These are phyloP conservation scores for Tilletia walkeri DNA, from an alignment of 1,284 basidiomycete species.

Conservation along the genomic window DNA sequence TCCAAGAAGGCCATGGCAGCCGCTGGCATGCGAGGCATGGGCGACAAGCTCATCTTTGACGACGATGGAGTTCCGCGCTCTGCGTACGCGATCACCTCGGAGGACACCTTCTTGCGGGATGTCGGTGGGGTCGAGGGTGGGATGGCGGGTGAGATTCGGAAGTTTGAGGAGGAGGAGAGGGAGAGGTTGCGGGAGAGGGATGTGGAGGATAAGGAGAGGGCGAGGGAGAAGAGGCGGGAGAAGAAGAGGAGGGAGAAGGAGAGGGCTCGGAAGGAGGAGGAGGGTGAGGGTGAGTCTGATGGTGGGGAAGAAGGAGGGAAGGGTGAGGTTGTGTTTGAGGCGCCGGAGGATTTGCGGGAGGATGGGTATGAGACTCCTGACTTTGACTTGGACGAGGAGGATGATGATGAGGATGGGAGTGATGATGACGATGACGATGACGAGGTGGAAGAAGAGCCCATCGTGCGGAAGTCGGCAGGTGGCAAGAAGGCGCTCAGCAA, in stretches of 20 bases:
- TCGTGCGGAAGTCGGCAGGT: neutral
- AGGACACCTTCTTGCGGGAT: conserved; percentile 65
- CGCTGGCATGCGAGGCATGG: conserved; percentile 78
- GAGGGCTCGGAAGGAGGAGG: conserved; percentile 67
- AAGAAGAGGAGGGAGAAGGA: conserved; percentile 76
- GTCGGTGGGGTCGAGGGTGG: conserved; percentile 63
- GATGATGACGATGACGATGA: conserved; percentile 26
- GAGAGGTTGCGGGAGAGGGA: conserved; percentile 80
- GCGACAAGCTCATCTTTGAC: conserved; percentile 78
- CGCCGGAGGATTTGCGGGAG: conserved; percentile 35
- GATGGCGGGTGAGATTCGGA: conserved; percentile 70
- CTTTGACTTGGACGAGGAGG: conserved; percentile 36
- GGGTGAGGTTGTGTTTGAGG: conserved; percentile 24
- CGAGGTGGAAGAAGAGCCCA: conserved; percentile 13
- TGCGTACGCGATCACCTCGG: conserved; percentile 69
- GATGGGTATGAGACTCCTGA: conserved; percentile 51
- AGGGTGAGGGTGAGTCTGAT: conserved; percentile 35
- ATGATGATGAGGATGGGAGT: conserved; percentile 7
- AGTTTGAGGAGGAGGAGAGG: conserved; percentile 70
- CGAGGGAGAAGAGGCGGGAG: conserved; percentile 47
- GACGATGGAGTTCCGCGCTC: conserved; percentile 61
- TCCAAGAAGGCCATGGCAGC: conserved; percentile 75
- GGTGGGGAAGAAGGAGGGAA: conserved; percentile 58
- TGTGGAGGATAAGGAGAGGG: conserved; percentile 47
- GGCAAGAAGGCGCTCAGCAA: neutral